Evolutionary conservation across 139 green algal genomes (phyloP).

Genomic region (Auxenochlorella pyrenoidosa): DNA sequence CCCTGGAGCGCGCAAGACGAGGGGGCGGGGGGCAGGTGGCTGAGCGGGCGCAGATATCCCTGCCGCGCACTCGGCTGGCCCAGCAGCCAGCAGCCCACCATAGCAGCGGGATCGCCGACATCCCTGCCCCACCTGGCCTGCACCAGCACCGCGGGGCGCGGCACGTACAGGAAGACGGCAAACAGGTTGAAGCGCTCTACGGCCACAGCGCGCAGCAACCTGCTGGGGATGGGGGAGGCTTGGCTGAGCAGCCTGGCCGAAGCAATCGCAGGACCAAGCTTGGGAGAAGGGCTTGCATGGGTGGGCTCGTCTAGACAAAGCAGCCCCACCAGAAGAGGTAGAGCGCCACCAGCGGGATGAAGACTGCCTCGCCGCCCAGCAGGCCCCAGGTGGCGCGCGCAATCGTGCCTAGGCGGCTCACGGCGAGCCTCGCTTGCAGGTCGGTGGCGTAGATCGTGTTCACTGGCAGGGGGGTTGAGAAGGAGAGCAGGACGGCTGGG

Average conservation of each 20-base stretch:
- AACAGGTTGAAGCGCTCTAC: constrained; percentile 29
- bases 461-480: neutral
- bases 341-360: neutral
- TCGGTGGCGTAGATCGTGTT: neutral
- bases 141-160: constrained; percentile 1
- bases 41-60: too few species aligned
- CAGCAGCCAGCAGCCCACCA: too few species aligned
- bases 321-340: constrained; percentile 1
- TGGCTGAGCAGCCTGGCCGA: too few species aligned
- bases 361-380: neutral
- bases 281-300: too few species aligned
- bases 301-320: too few species aligned
- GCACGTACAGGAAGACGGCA: constrained; percentile 19
- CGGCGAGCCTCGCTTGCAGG: neutral
- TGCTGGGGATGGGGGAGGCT: too few species aligned
- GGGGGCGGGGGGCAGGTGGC: too few species aligned
- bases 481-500: neutral
- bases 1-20: neutral
- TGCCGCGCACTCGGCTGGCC: too few species aligned
- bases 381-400: neutral
- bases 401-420: constrained; percentile 1
- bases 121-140: neutral
- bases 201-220: constrained; percentile 13
- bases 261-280: too few species aligned
- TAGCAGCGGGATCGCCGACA: too few species aligned